Percentiles rank a stretch among this genome's conserved stretches.
Conservation (phyloP, 192 early-diverging fungal genomes). For the Gryganskiella cystojenkinii region DNA sequence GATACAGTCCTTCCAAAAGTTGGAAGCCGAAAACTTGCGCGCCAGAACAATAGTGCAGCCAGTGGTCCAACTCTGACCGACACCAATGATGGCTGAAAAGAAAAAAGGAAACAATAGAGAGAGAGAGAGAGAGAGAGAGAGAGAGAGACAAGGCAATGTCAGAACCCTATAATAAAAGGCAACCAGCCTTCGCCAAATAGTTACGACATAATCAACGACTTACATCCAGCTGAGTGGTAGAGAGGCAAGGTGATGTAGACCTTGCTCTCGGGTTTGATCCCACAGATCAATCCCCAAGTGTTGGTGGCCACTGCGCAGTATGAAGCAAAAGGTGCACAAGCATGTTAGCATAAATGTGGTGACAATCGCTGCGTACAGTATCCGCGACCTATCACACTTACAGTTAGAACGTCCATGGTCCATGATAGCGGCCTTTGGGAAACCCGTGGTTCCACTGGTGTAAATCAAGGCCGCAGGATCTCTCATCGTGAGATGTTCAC, state of each 20-base stretch:
- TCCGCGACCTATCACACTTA: slow-evolving; percentile 13
- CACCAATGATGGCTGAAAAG: slow-evolving; percentile 29
- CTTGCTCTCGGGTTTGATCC: slow-evolving; percentile 49
- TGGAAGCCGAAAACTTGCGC: slow-evolving; percentile 64
- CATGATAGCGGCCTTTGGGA: slow-evolving; percentile 69
- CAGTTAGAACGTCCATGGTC: slow-evolving; percentile 57
- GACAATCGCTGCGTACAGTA: background rate
- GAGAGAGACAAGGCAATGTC: too few relatives aligned
- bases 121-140: background rate
- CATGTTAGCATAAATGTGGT: background rate
- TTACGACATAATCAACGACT: background rate
- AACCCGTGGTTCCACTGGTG: slow-evolving; percentile 69
- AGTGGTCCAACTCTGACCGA: slow-evolving; percentile 27
- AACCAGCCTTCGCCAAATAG: background rate
- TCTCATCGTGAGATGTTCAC: background rate
- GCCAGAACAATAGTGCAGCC: slow-evolving; percentile 63
- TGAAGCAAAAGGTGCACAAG: background rate
- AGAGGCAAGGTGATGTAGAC: slow-evolving; percentile 71
- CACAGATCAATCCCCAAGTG: slow-evolving; percentile 19
- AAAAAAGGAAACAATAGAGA: background rate
- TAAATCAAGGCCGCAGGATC: slow-evolving; percentile 56
- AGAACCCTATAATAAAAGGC: background rate
- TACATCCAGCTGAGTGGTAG: slow-evolving; percentile 71
- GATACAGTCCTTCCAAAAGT: slow-evolving; percentile 64
- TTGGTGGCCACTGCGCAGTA: slow-evolving; percentile 34